phyloP scores from a whole-genome alignment of 2,329 filamentous ascomycete genomes.

The Dactylellina drechsleri region DNA sequence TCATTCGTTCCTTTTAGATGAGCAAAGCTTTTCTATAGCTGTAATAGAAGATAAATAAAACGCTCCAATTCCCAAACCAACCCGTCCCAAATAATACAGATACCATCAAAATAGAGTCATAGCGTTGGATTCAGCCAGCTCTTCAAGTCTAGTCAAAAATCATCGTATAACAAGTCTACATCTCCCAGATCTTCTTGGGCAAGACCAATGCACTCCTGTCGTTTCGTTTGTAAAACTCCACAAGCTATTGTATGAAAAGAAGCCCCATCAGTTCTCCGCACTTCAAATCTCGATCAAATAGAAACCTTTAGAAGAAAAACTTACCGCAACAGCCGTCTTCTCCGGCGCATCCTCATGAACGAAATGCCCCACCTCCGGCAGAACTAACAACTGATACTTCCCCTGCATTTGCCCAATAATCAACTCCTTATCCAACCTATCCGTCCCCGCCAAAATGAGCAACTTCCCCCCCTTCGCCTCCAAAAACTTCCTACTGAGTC shows the following conservation, averaged over 20 bases:
- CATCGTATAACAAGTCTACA: slow-evolving; percentile 62
- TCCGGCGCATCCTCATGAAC: slow-evolving; percentile 94
- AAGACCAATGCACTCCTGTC: slow-evolving; percentile 85
- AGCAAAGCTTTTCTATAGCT: slow-evolving; percentile 13
- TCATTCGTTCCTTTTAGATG: not conserved
- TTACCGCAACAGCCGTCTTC: slow-evolving; percentile 78
- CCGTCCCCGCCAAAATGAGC: slow-evolving; percentile 85
- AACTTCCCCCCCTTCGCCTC: slow-evolving; percentile 83
- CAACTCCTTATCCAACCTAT: slow-evolving; percentile 87
- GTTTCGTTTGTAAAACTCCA: slow-evolving; percentile 92
- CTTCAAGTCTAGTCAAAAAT: not conserved
- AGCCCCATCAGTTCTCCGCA: not conserved
- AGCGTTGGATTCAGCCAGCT: not conserved
- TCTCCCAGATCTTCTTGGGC: slow-evolving; percentile 87
- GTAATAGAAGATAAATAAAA: slow-evolving; percentile 17
- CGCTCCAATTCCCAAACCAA: slow-evolving; percentile 9
- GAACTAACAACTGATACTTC: slow-evolving; percentile 95
- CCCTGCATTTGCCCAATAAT: slow-evolving; percentile 98
- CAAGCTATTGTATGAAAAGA: slow-evolving; percentile 64
- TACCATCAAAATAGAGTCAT: too few species aligned
- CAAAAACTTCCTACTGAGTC: slow-evolving; percentile 88
- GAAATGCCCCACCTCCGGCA: slow-evolving; percentile 95
- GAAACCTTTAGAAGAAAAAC: slow-evolving; percentile 8
- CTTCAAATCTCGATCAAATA: too few species aligned
- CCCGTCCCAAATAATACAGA: not conserved